A percentile compares a stretch with the other conserved stretches of the same genome.
Evolutionary conservation across 2,329 filamentous ascomycete species (phyloP).

Genomic region (Fusarium pseudograminearum): DNA sequence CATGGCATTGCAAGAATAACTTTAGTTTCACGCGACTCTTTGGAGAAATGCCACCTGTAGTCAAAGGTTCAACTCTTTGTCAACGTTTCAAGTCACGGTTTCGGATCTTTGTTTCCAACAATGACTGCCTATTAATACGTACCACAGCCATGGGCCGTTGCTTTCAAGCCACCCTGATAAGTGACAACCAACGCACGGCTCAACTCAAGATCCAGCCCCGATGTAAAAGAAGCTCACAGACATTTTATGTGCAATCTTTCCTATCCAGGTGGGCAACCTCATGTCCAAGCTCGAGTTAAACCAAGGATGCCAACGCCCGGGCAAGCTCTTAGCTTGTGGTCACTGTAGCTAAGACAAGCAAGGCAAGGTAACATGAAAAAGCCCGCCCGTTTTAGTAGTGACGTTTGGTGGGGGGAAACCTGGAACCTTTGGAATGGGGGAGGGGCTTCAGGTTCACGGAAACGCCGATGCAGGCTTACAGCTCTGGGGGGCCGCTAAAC

Average conservation of each 20-base stretch:
- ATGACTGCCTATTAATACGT: neutral
- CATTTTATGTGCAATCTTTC: neutral
- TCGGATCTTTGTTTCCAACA: constrained; percentile 16
- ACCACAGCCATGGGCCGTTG: neutral
- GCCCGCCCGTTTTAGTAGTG: constrained; percentile 18
- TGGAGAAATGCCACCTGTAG: neutral
- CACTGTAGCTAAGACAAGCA: neutral
- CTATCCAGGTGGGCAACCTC: neutral
- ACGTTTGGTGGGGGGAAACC: constrained; percentile 21
- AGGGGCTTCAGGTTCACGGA: constrained; percentile 24
- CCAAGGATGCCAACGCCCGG: constrained; percentile 10
- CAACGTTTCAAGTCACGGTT: neutral
- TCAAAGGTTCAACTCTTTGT: neutral
- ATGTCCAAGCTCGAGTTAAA: constrained; percentile 16
- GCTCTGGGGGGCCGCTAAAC: constrained; percentile 25
- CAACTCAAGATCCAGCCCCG: constrained; percentile 11
- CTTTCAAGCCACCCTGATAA: constrained; percentile 21
- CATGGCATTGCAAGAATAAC: neutral
- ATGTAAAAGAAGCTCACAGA: constrained; percentile 14
- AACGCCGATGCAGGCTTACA: constrained; percentile 43
- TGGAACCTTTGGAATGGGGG: constrained; percentile 7
- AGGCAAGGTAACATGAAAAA: neutral
- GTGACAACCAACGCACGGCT: constrained; percentile 18
- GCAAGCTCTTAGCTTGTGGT: constrained; percentile 1
- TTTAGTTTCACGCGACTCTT: neutral